Evolutionary conservation across 495 filamentous ascomycete species (phyloP), one percentile per base, ranked within the genome.

Genomic region (Niebla homalea): DNA sequence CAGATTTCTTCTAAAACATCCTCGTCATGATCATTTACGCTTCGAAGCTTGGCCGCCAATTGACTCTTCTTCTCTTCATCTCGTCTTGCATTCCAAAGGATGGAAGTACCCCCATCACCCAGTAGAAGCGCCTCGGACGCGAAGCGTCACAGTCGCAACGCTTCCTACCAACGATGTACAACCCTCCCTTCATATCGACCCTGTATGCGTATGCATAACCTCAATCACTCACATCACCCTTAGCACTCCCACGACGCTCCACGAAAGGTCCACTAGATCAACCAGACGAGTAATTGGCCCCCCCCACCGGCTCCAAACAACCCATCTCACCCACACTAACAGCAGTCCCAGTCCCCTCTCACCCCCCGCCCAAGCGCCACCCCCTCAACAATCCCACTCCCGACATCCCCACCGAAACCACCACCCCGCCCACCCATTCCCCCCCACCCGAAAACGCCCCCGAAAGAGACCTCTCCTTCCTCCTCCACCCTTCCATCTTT

Each of bases 401-500:
- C 53, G n/a, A 37, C 48, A 35, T 52, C 36, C 36, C 46, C 51
- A 49, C 64, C 26, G 57, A 65, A 35, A 55, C 50, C 41, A 3
- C 42, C 50, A 62, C 64, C 29, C 60, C 53, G 49, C 42, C 49
- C 44, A 35, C 50, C 16, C 50, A 20, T 46, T n/a, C 51, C 49
- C 57, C 18, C 35, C 36, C 20, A 59, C 66, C 49, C 48, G 56
- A 12, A 56, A 63, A 53, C 60, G 40, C 65, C 60, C 26, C 35
- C 5, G 23, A 47, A 47, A 86, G 84, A 59, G 85, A 94, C 66
- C 83, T 92, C 57, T 78, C 76, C 42, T 90, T 80, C 64, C 78
- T 95, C 50, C 75, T 89, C 18, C 74, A 79, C 32, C 85, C 86
- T 2, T 77, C 82, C 53, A 80, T 85, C 54, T 96, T 71, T 89